Percentiles rank a stretch among this genome's conserved stretches.
Evolutionary conservation across 257 asterid species (phyloP).

Genomic region (Solanum chiquidenum): DNA sequence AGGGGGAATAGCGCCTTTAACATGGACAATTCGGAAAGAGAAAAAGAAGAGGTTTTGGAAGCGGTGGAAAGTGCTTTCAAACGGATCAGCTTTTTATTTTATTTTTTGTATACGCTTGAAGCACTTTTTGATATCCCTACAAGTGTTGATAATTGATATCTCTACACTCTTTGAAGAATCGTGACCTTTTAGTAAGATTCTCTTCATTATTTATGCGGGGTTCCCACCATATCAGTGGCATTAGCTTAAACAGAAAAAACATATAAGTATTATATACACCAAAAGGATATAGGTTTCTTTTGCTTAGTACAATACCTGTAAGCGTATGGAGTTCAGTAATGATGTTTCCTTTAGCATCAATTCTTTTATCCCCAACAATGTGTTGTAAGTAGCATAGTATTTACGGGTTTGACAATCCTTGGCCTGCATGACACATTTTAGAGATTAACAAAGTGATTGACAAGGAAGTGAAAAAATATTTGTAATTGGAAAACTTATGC

Average conservation of each 20-base stretch:
- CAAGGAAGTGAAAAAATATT: neutral
- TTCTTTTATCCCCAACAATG: slow-evolving; percentile 71
- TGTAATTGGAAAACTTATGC: neutral
- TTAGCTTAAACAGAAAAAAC: neutral
- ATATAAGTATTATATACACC: neutral
- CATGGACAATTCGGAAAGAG: neutral
- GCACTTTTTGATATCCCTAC: neutral
- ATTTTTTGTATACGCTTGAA: neutral
- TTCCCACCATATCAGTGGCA: neutral
- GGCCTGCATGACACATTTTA: slow-evolving; percentile 28
- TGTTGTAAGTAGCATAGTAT: slow-evolving; percentile 66
- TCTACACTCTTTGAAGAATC: neutral
- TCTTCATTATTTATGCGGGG: neutral
- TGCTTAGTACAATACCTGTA: slow-evolving; percentile 49
- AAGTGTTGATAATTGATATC: neutral
- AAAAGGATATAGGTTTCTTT: neutral
- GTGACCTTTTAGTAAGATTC: neutral
- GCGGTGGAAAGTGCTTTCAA: neutral
- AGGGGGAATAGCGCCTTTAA: neutral
- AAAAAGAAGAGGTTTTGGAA: neutral
- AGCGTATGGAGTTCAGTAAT: slow-evolving; percentile 62
- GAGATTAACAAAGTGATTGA: slow-evolving; percentile 1
- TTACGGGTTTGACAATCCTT: slow-evolving; percentile 56
- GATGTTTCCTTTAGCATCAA: slow-evolving; percentile 81
- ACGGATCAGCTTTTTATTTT: neutral